phyloP scores from a whole-genome alignment of 1,284 basidiomycete species.

The Ustilago curta region DNA sequence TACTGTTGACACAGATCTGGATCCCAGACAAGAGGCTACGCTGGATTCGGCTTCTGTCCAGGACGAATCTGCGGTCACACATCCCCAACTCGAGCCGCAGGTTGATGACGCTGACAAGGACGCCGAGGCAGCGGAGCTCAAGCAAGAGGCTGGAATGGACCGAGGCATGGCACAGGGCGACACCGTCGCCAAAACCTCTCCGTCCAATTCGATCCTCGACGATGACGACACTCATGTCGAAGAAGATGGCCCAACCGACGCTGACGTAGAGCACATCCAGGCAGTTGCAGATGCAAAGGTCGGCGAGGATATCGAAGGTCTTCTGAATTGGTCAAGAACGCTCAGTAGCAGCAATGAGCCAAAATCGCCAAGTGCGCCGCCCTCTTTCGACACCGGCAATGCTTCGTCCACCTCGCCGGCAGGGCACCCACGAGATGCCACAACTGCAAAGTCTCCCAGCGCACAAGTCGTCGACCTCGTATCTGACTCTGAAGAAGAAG shows the following conservation, averaged over 20 bases:
- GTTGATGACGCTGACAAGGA: conserved; percentile 2
- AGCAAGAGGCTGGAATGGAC: neutral
- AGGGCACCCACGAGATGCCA: no score
- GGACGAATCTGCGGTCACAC: neutral
- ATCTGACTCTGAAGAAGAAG: conserved; percentile 35
- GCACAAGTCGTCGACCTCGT: conserved; percentile 23
- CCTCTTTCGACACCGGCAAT: conserved; percentile 10
- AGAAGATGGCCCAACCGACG: conserved; percentile 16
- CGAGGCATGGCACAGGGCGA: neutral
- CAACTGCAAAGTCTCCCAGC: neutral
- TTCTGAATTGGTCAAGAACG: conserved; percentile 19
- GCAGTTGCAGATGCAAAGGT: conserved; percentile 15
- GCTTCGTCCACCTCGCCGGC: neutral
- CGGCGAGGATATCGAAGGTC: conserved; percentile 29
- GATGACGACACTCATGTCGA: conserved; percentile 1
- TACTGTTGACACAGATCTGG: neutral
- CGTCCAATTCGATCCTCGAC: neutral
- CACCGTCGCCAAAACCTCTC: neutral
- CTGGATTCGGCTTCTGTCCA: neutral
- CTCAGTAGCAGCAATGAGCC: conserved; percentile 9
- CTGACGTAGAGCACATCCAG: conserved; percentile 34
- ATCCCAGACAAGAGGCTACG: neutral
- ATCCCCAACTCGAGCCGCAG: neutral
- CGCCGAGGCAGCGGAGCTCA: neutral
- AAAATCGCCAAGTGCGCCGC: neutral